Percentiles rank a stretch among this genome's conserved stretches.
Evolutionary conservation across 306 rosid species (phyloP).

Genomic region (Fagus sylvatica): DNA sequence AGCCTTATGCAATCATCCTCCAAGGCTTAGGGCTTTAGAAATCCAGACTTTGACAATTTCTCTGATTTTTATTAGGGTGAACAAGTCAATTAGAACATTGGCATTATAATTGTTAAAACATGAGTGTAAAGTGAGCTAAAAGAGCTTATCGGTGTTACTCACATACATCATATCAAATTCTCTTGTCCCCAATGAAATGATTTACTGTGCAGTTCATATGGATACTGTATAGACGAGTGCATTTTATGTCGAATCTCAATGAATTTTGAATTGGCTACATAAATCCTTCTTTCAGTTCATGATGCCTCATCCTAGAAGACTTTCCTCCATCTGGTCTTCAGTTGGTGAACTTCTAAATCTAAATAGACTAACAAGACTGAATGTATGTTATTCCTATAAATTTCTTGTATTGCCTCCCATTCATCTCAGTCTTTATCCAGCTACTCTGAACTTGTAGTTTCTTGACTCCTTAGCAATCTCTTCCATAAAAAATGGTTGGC

Average conservation of each 20-base stretch:
- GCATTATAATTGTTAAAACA: not conserved
- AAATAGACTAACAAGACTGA: too few species aligned
- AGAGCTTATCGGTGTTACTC: not conserved
- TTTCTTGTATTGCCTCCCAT: too few species aligned
- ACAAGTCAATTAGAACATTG: not conserved
- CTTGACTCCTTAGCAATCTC: too few species aligned
- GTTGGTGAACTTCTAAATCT: too few species aligned
- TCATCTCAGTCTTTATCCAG: too few species aligned
- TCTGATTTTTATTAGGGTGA: not conserved
- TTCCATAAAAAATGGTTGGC: too few species aligned
- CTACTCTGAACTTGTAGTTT: too few species aligned
- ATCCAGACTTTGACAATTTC: not conserved
- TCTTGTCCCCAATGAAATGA: not conserved
- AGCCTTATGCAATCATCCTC: not conserved
- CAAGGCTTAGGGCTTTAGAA: not conserved
- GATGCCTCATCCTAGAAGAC: too few species aligned
- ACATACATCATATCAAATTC: not conserved
- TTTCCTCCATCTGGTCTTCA: too few species aligned
- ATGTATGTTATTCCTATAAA: too few species aligned
- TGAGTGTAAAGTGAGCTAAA: not conserved
- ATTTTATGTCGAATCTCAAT: not conserved
- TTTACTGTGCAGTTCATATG: not conserved
- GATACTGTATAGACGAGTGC: not conserved
- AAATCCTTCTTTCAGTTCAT: not conserved
- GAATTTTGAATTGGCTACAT: not conserved